phyloP scores from a whole-genome alignment of 306 rosid genomes.

The Spatholobus suberectus region DNA sequence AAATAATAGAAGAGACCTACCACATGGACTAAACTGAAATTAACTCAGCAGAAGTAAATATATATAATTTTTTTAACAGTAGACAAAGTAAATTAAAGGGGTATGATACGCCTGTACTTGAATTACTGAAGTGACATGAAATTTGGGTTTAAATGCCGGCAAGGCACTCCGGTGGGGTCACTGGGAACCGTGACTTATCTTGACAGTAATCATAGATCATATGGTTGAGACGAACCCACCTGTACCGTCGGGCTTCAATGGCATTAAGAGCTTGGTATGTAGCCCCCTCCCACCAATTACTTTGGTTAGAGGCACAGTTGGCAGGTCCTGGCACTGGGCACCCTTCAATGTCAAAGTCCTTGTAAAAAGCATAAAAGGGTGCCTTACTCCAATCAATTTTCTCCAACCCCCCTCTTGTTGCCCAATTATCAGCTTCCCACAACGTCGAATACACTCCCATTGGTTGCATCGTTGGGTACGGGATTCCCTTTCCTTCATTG shows the following conservation, averaged over 20 bases:
- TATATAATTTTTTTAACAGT: background rate
- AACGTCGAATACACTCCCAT: constrained; percentile 90
- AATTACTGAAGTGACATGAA: background rate
- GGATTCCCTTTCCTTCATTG: constrained; percentile 73
- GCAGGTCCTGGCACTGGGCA: constrained; percentile 78
- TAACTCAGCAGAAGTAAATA: background rate
- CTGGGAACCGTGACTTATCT: constrained; percentile 69
- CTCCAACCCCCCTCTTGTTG: constrained; percentile 95
- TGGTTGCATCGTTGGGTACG: constrained; percentile 73
- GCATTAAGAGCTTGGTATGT: constrained; percentile 66
- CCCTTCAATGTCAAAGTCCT: constrained; percentile 91
- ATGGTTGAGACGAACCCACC: constrained; percentile 92
- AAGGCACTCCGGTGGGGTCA: constrained; percentile 75
- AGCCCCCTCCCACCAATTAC: constrained; percentile 90
- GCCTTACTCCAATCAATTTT: constrained; percentile 93
- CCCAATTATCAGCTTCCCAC: constrained; percentile 99
- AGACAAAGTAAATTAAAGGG: background rate
- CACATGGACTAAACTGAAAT: background rate
- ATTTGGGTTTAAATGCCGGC: constrained; percentile 53
- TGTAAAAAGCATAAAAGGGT: constrained; percentile 84
- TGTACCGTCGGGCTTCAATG: constrained; percentile 60
- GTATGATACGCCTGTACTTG: background rate
- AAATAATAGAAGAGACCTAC: background rate
- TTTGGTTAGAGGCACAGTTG: constrained; percentile 62
- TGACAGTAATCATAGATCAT: constrained; percentile 85